These are phyloP conservation scores for Solanum infundibuliforme DNA, from an alignment of 257 asterid genomes.

Conservation along the genomic window DNA sequence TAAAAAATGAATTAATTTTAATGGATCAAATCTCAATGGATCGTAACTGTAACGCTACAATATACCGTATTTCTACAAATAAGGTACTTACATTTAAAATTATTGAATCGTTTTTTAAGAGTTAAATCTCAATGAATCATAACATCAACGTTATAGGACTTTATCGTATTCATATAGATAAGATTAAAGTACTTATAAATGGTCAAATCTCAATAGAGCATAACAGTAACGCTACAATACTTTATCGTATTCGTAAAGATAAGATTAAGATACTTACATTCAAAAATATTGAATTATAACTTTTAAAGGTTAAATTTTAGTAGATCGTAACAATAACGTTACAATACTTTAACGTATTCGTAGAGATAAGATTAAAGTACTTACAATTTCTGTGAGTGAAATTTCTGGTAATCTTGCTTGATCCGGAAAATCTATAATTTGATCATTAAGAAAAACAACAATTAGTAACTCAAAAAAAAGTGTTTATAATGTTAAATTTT, in stretches of 20 bases:
- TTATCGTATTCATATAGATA: neutral
- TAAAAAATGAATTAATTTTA: neutral
- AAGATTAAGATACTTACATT: neutral
- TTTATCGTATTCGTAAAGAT: neutral
- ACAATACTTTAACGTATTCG: neutral
- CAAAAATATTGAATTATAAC: neutral
- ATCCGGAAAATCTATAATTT: constrained; percentile 60
- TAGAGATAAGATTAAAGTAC: neutral
- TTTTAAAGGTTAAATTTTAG: neutral
- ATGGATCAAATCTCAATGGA: neutral
- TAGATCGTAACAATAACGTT: neutral
- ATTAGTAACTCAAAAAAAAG: neutral
- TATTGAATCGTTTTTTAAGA: neutral
- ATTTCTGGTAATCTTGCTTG: constrained; percentile 91
- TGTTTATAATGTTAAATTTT: neutral
- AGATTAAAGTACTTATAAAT: constrained; percentile 22
- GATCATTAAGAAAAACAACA: neutral
- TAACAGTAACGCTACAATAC: neutral
- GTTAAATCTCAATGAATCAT: neutral
- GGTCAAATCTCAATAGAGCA: neutral
- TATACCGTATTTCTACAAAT: neutral
- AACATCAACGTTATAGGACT: neutral
- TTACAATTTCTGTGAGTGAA: constrained; percentile 74
- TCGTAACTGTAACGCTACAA: neutral
- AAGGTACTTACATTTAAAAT: neutral